These are phyloP conservation scores for Lodderomyces elongisporus DNA, from an alignment of 1,139 yeast species.

Conservation along the genomic window DNA sequence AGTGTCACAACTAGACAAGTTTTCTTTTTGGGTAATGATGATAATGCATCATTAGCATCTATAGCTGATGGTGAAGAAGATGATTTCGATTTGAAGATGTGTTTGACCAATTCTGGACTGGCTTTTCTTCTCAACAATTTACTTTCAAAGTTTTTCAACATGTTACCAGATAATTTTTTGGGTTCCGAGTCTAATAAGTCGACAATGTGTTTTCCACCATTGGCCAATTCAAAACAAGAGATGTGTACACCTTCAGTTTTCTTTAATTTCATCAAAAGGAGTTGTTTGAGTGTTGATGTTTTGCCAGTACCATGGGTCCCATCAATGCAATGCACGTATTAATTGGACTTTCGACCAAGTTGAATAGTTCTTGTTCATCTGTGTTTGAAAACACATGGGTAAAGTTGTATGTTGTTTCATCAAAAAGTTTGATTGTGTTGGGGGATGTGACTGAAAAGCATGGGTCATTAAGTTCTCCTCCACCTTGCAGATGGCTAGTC, in stretches of 20 bases:
- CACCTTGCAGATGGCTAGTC: background rate
- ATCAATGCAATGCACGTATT: constrained; percentile 22
- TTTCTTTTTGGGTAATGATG: too few relatives aligned
- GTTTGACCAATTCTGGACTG: constrained; percentile 10
- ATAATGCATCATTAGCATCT: too few relatives aligned
- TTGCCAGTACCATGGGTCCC: constrained; percentile 35
- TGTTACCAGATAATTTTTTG: constrained; percentile 6
- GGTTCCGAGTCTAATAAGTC: constrained; percentile 19
- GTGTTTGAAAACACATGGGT: constrained; percentile 21
- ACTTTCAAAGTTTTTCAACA: constrained; percentile 16
- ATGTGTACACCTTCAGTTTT: too few relatives aligned
- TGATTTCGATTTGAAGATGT: constrained; percentile 21
- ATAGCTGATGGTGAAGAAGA: too few relatives aligned
- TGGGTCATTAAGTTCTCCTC: background rate
- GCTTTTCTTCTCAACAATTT: constrained; percentile 13
- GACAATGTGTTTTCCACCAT: constrained; percentile 10
- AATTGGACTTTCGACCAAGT: constrained; percentile 11
- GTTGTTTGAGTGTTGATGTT: constrained; percentile 24
- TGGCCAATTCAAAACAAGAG: background rate
- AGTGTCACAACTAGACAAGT: constrained; percentile 27
- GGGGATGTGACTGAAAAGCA: constrained; percentile 4
- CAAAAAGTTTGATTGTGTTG: constrained; percentile 18
- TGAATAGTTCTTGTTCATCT: constrained; percentile 12
- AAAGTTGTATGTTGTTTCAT: constrained; percentile 6
- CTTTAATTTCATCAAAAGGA: constrained; percentile 6